phyloP scores from a whole-genome alignment of 2,329 filamentous ascomycete species.

The Penicillium brasilianum region DNA sequence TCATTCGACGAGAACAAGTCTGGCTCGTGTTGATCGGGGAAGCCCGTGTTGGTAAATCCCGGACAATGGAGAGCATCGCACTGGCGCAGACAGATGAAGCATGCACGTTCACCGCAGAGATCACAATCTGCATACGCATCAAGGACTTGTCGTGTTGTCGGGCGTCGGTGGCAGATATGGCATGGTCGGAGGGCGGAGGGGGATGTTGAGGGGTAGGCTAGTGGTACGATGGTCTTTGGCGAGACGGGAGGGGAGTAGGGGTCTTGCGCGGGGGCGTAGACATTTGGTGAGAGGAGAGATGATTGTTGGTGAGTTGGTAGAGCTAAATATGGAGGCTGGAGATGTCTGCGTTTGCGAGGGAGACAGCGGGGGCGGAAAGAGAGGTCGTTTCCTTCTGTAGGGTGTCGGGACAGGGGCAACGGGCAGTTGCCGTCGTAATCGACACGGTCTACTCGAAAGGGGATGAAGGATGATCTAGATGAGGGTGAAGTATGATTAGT shows the following conservation, averaged over 20 bases:
- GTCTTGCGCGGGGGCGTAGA: conserved; percentile 25
- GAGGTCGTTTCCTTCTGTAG: conserved; percentile 21
- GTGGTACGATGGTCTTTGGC: conserved; percentile 35
- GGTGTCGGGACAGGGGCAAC: conserved; percentile 23
- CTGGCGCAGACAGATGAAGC: conserved; percentile 50
- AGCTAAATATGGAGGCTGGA: conserved; percentile 28
- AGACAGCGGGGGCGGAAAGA: conserved; percentile 31
- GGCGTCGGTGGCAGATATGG: conserved; percentile 49
- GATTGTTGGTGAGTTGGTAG: conserved; percentile 23
- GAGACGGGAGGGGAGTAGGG: conserved; percentile 34
- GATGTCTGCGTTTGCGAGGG: conserved; percentile 33
- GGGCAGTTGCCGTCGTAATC: conserved; percentile 20
- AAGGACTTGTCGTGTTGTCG: conserved; percentile 46
- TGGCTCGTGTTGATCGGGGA: neutral
- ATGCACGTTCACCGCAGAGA: conserved; percentile 45
- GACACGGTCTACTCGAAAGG: conserved; percentile 23
- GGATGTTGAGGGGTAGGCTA: conserved; percentile 32
- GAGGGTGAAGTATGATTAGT: conserved; percentile 1
- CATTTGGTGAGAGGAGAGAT: conserved; percentile 28
- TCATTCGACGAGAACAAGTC: conserved; percentile 11
- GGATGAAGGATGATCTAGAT: conserved; percentile 23
- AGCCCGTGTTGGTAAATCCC: conserved; percentile 11
- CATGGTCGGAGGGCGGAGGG: conserved; percentile 43
- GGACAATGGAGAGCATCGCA: conserved; percentile 42
- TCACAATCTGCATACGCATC: conserved; percentile 51